A percentile compares a stretch with the other conserved stretches of the same genome.
phyloP scores from a whole-genome alignment of 2,329 filamentous ascomycete species.

The Graphiopsis chlorocephala region DNA sequence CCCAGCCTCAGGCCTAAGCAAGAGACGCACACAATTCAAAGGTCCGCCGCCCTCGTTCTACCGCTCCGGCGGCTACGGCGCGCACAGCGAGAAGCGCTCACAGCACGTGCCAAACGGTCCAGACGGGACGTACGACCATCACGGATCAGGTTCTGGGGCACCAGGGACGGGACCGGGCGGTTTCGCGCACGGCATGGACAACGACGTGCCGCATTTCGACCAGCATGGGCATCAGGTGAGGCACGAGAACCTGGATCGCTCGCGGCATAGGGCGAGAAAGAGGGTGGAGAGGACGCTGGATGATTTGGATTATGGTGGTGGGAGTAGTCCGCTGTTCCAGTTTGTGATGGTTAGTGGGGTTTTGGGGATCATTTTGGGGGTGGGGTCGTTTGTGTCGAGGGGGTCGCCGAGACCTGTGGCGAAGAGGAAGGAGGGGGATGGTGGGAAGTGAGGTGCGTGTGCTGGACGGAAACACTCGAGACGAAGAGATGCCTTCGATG shows the following conservation, averaged over 20 bases:
- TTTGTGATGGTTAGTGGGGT: slow-evolving; percentile 35
- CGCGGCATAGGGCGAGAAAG: slow-evolving; percentile 23
- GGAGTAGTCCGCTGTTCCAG: slow-evolving; percentile 29
- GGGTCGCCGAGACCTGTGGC: background rate
- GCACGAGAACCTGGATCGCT: slow-evolving; percentile 56
- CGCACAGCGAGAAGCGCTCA: slow-evolving; percentile 58
- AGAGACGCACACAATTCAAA: slow-evolving; percentile 70
- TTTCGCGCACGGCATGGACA: slow-evolving; percentile 56
- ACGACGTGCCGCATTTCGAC: slow-evolving; percentile 76
- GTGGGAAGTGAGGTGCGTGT: background rate
- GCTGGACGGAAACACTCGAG: background rate
- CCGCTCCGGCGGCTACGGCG: slow-evolving; percentile 73
- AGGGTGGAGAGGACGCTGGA: slow-evolving; percentile 22
- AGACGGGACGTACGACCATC: slow-evolving; percentile 29
- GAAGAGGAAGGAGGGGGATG: slow-evolving; percentile 14
- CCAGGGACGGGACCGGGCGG: slow-evolving; percentile 45
- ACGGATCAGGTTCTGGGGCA: background rate
- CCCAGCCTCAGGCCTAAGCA: slow-evolving; percentile 75
- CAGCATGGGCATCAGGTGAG: slow-evolving; percentile 68
- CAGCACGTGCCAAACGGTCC: slow-evolving; percentile 37
- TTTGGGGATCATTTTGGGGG: slow-evolving; percentile 27
- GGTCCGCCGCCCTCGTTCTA: slow-evolving; percentile 92
- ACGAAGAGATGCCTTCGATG: background rate
- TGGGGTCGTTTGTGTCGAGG: slow-evolving; percentile 21
- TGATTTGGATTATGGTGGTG: slow-evolving; percentile 23